Base-by-base conservation (phyloP, 331 rosid species). In the Rosa hybrid region DNA sequence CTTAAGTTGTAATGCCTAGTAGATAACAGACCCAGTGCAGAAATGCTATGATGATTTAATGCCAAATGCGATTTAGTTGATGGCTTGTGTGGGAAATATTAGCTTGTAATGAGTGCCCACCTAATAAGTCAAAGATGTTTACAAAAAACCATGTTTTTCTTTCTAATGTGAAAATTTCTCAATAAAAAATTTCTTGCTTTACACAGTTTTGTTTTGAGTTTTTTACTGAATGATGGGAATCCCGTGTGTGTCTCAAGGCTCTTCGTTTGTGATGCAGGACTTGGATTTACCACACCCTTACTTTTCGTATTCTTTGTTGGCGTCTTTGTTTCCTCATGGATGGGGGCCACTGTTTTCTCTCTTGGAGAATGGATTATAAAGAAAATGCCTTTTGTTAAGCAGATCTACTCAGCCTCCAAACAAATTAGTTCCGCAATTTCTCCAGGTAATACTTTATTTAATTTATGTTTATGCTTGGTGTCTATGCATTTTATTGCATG, bases 351-450 rank as follows among this genome's bases (percentile, higher is more conserved):
- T 71, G 87, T 94, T 78, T 88, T 91, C 87, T 91, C 91, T 83
- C 74, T 92, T 68, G 97, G 98, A 83, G 97, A 92, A 84, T 94
- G 97, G 97, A 81, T 94, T 74, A 94, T 92, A 81, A 91, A 90
- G 92, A 87, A 81, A 84, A 92, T 94, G 98, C 97, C 98, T 81
- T 89, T 94, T 80, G 94, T 94, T 76, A 90, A 89, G 88, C 97
- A 94, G 78, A 83, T 91, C 46, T 94, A 94, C 83, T 90, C 98
- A 5, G 98, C 97, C 45, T 94, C 98, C 84, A 92, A 94, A 87
- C 97, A 94, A 84, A 92, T 94, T 68, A 92, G 97, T 84, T 84
- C 97, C 57, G 97, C 98, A n/a, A 83, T 92, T 84, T 92, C 98
- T 87, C 97, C 97, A 57, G 95, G 97, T 94, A 83, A 84, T 82